Conservation (phyloP, 352 stramenopile genomes). For the Saprolegnia diclina region DNA sequence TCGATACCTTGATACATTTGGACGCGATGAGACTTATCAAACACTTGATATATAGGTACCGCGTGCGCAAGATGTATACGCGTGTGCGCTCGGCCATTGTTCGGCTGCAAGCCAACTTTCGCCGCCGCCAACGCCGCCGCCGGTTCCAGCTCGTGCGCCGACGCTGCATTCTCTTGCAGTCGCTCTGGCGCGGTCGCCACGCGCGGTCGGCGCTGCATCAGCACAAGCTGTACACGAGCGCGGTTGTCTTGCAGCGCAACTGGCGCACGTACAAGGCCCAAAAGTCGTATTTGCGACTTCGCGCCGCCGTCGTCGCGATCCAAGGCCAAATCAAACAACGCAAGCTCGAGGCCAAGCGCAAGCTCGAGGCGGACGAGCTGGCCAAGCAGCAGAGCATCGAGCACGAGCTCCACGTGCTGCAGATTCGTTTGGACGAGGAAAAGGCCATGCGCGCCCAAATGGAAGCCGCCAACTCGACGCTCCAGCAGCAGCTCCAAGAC, state of each 20-base stretch:
- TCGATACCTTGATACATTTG: neutral
- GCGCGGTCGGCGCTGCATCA: conserved; percentile 8
- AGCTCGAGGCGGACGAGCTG: conserved; percentile 47
- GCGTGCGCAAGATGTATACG: neutral
- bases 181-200: conserved; percentile 51
- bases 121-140: conserved; percentile 29
- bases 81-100: neutral
- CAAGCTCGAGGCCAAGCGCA: conserved; percentile 69
- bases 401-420: conserved; percentile 63
- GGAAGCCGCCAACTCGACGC: conserved; percentile 61
- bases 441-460: conserved; percentile 65
- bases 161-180: conserved; percentile 55
- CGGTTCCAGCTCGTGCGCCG: conserved; percentile 35
- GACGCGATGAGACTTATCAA: too few relatives aligned
- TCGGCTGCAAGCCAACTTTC: conserved; percentile 5
- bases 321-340: conserved; percentile 69
- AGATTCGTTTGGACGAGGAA: conserved; percentile 70
- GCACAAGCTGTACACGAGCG: conserved; percentile 47
- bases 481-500: conserved; percentile 62
- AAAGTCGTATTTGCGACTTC: conserved; percentile 51
- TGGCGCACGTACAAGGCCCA: conserved; percentile 46
- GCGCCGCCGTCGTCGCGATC: conserved; percentile 61
- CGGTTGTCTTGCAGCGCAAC: conserved; percentile 40
- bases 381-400: conserved; percentile 72
- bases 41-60: neutral